phyloP scores from a whole-genome alignment of 2,329 filamentous ascomycete species.

The Scytalidium lignicola region DNA sequence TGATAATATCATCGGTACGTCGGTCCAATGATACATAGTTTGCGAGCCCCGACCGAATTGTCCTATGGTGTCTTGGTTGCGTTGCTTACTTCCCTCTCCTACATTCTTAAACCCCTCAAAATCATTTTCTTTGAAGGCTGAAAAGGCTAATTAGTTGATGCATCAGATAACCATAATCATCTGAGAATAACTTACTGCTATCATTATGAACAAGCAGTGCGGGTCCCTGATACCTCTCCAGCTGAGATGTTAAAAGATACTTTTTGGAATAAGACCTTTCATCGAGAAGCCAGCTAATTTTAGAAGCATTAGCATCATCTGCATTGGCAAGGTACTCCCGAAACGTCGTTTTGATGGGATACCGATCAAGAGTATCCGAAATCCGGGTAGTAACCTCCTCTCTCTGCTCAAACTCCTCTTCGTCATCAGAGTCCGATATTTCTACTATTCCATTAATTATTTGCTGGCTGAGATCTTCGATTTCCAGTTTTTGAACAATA shows the following conservation, averaged over 20 bases:
- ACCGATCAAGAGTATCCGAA: conserved; percentile 27
- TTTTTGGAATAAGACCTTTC: conserved; percentile 10
- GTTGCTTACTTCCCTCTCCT: conserved; percentile 27
- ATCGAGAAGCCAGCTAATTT: conserved; percentile 29
- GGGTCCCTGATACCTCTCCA: conserved; percentile 24
- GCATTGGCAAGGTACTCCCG: conserved; percentile 33
- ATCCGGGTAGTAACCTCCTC: conserved; percentile 27
- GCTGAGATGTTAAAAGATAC: conserved; percentile 18
- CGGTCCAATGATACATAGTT: conserved; percentile 33
- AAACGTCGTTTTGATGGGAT: conserved; percentile 27
- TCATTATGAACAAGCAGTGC: conserved; percentile 29
- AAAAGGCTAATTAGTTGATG: not conserved
- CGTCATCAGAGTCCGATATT: conserved; percentile 21
- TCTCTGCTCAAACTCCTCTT: conserved; percentile 28
- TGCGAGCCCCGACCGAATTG: conserved; percentile 31
- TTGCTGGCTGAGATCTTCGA: conserved; percentile 14
- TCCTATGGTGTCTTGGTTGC: conserved; percentile 24
- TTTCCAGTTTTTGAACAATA: conserved; percentile 10
- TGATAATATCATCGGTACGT: conserved; percentile 29
- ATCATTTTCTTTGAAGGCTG: conserved; percentile 26
- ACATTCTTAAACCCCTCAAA: conserved; percentile 28
- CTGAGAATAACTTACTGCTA: conserved; percentile 19
- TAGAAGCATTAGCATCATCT: conserved; percentile 25
- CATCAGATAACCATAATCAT: not conserved
- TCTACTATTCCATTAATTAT: conserved; percentile 16